Conservation (phyloP, 148 eudicot genomes). For the Euryodendron excelsum region DNA sequence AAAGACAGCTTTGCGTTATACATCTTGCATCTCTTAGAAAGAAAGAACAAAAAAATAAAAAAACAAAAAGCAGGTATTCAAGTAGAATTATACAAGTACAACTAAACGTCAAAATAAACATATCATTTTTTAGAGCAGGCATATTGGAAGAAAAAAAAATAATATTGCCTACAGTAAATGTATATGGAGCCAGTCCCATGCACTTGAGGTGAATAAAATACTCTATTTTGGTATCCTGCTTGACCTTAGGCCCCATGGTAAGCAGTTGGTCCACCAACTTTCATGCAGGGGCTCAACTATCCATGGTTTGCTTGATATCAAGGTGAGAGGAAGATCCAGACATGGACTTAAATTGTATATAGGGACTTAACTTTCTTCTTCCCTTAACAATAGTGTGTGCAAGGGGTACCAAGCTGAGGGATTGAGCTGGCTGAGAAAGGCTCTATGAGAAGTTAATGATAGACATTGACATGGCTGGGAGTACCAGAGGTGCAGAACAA, state of each 20-base stretch:
- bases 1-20: neutral
- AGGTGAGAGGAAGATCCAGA: neutral
- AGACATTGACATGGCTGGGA: too few relatives aligned
- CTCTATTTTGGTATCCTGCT: neutral
- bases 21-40: neutral
- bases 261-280: neutral
- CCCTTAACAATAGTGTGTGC: too few relatives aligned
- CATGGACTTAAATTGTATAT: neutral
- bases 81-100: neutral
- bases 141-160: neutral
- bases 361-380: too few relatives aligned
- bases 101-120: neutral
- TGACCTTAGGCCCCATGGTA: neutral
- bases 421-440: too few relatives aligned
- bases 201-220: neutral
- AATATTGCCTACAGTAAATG: too few relatives aligned
- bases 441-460: too few relatives aligned
- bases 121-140: neutral
- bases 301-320: neutral
- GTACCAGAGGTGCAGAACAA: too few relatives aligned
- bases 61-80: neutral
- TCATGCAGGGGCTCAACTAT: neutral
- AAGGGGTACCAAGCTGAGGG: too few relatives aligned
- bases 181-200: too few relatives aligned
- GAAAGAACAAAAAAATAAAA: neutral